Conservation (phyloP, 2,329 filamentous ascomycete genomes). For the Plectosphaerella plurivora region DNA sequence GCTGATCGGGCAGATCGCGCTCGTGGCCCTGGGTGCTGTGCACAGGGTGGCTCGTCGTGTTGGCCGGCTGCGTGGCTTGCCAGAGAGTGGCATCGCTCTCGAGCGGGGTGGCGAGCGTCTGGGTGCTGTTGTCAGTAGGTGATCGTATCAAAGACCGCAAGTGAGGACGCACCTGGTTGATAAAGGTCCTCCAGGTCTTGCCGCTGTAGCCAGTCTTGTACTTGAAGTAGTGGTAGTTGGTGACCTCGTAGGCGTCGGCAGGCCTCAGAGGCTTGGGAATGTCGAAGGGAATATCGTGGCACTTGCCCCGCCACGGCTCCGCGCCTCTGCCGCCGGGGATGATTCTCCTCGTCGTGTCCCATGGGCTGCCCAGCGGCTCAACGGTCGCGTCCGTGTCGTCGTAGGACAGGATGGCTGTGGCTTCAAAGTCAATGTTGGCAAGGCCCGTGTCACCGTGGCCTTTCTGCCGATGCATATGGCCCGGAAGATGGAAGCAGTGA, state of each 20-base stretch:
- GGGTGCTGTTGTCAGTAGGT: neutral
- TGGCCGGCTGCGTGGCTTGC: slow-evolving; percentile 6
- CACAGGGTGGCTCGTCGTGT: slow-evolving; percentile 5
- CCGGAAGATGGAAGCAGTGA: slow-evolving; percentile 10
- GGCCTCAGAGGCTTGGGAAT: slow-evolving; percentile 12
- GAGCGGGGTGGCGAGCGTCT: slow-evolving; percentile 13
- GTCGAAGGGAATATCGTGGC: slow-evolving; percentile 14
- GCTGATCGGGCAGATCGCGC: slow-evolving; percentile 5
- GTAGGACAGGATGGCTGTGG: slow-evolving; percentile 11
- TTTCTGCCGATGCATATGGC: slow-evolving; percentile 6
- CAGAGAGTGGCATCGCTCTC: slow-evolving; percentile 9
- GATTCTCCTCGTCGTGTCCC: slow-evolving; percentile 7
- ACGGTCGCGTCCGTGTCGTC: slow-evolving; percentile 10
- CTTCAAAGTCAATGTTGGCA: slow-evolving; percentile 8
- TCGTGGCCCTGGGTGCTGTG: slow-evolving; percentile 7
- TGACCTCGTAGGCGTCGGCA: slow-evolving; percentile 12
- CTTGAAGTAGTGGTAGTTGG: slow-evolving; percentile 10
- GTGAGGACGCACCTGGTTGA: slow-evolving; percentile 4
- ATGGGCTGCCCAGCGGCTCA: slow-evolving; percentile 9
- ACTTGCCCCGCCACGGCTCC: slow-evolving; percentile 7
- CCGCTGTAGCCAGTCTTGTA: slow-evolving; percentile 6
- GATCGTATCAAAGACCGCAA: neutral
- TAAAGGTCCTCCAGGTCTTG: slow-evolving; percentile 21
- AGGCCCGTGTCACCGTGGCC: slow-evolving; percentile 5
- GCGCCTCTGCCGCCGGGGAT: slow-evolving; percentile 2